A percentile compares a stretch with the other conserved stretches of the same genome.
These are phyloP conservation scores for Dalbergia oliveri DNA, from an alignment of 306 rosid species.

Conservation along the genomic window DNA sequence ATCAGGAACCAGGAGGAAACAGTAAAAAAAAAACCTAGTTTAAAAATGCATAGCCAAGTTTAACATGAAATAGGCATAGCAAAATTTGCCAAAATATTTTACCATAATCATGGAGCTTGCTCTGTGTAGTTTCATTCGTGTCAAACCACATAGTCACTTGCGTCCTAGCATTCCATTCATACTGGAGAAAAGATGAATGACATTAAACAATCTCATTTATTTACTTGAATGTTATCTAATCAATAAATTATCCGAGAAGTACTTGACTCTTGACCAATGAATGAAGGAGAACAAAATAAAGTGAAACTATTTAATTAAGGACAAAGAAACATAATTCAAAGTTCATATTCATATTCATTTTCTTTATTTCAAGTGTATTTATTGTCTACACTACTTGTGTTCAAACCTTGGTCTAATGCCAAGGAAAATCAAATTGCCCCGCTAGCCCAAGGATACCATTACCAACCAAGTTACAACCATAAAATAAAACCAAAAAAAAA, in stretches of 20 bases:
- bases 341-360: too few relatives aligned
- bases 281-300: neutral
- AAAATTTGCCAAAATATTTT: conserved; percentile 37
- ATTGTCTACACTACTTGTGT: too few relatives aligned
- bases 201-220: conserved; percentile 24
- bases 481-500: neutral
- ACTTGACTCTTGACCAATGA: neutral
- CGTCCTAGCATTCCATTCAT: conserved; percentile 98
- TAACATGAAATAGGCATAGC: conserved; percentile 18
- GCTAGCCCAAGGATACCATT: neutral
- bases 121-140: conserved; percentile 70
- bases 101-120: conserved; percentile 96
- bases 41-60: neutral
- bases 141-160: conserved; percentile 98
- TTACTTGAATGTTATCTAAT: conserved; percentile 1
- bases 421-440: neutral
- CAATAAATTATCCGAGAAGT: conserved; percentile 2
- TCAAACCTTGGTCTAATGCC: neutral
- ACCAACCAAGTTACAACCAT: neutral
- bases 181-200: conserved; percentile 56
- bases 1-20: conserved; percentile 15
- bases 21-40: conserved; percentile 29
- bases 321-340: neutral
- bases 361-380: too few relatives aligned
- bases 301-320: neutral